Conservation (phyloP, 1,139 yeast genomes). For the Sugiyamaella xylanicola region DNA sequence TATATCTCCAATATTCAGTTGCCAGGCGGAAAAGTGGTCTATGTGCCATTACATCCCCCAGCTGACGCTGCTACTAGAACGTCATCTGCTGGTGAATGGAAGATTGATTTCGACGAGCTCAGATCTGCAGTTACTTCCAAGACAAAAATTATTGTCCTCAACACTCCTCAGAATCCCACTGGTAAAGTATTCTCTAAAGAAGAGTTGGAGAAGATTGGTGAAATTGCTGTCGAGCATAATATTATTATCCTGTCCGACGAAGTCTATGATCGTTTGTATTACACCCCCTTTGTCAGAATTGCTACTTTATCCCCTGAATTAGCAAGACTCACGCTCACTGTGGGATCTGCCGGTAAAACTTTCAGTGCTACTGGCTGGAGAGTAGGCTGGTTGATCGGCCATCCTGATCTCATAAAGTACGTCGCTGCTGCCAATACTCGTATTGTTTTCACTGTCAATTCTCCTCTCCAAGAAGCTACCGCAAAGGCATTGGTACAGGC, state of each 20-base stretch:
- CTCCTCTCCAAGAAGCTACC: constrained; percentile 93
- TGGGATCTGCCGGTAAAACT: constrained; percentile 96
- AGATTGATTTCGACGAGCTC: constrained; percentile 74
- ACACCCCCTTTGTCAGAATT: constrained; percentile 73
- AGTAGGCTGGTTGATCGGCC: constrained; percentile 93
- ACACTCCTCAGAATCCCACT: constrained; percentile 95
- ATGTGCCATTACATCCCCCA: constrained; percentile 87
- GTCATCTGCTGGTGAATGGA: constrained; percentile 85
- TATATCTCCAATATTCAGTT: constrained; percentile 91
- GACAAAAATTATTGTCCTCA: constrained; percentile 83
- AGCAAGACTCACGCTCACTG: constrained; percentile 76
- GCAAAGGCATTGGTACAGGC: constrained; percentile 74
- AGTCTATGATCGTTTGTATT: constrained; percentile 89
- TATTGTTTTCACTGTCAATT: constrained; percentile 84
- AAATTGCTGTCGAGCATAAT: constrained; percentile 80
- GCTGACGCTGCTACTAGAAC: constrained; percentile 61
- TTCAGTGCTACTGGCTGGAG: constrained; percentile 99
- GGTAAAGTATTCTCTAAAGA: constrained; percentile 82
- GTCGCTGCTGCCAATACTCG: constrained; percentile 91
- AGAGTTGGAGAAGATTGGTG: constrained; percentile 74
- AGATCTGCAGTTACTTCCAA: constrained; percentile 66
- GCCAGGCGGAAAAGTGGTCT: constrained; percentile 88
- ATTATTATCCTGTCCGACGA: constrained; percentile 85
- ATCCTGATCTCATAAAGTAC: constrained; percentile 74
- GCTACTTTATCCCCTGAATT: constrained; percentile 81